Evolutionary conservation across 495 filamentous ascomycete genomes (phyloP), one percentile per base, ranked within the genome.

Genomic region (Amniculicola lignicola): DNA sequence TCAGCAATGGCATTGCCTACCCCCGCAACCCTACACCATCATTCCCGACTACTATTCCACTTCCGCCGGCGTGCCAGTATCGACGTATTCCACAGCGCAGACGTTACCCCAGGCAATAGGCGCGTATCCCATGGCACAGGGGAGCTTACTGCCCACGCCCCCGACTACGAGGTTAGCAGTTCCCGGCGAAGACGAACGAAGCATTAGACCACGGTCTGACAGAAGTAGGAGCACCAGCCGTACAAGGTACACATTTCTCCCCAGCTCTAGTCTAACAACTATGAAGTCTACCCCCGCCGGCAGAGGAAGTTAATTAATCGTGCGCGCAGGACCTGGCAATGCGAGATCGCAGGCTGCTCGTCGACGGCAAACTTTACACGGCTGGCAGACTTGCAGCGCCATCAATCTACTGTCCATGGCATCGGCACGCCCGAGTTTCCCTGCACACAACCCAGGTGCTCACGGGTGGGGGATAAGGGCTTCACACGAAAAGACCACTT

Each of bases 331-430:
- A 71, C 70, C 9, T 77, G 74, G 51, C 68, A 70, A 14, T 82
- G 75, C 52, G 58, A 66, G 5, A 70, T 75, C 56, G 67, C 72
- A 9, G 59, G 70, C 48, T 82, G 79, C 62, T 67, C 67, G 36
- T 75, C 70, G 49, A 64, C 68, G 16, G 63, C 59, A 16, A 50
- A 52, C 31, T 81, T 80, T 67, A 76, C 74, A 9, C 76, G 80
- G 44, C 67, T 71, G 24, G 77, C 78, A 24, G 80, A 83, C 57
- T 65, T 81, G 21, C 75, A 78, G 57, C 75, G 80, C 11, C 80
- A 83, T 56, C 69, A 76, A 49, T 66, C 71, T 12, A 77, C 73
- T 49, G 75, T 77, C 9, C 80, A 83, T 60, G 49, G 55, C 2
- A 48, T 43, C 14, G 46, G 61, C 5, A 55, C 35, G 5, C 51